Conservation (phyloP, 2,329 filamentous ascomycete species). For the Talaromyces atroroseus region DNA sequence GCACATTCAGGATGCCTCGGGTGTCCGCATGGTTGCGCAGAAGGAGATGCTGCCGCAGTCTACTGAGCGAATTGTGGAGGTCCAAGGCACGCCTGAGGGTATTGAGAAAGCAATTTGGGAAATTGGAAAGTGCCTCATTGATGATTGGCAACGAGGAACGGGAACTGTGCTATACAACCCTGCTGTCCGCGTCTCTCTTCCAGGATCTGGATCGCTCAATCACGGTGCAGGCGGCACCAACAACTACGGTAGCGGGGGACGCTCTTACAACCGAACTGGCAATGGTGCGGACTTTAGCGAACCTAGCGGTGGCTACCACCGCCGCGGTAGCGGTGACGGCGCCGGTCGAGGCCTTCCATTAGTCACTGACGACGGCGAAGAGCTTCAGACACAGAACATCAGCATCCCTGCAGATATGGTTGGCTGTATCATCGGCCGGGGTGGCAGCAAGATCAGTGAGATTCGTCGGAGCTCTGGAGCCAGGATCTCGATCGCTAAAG, state of each 20-base stretch:
- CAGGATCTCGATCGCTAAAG: conserved; percentile 95
- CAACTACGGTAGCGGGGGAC: conserved; percentile 47
- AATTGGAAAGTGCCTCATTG: conserved; percentile 96
- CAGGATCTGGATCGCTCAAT: conserved; percentile 49
- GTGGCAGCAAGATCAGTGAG: conserved; percentile 95
- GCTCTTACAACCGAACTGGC: conserved; percentile 83
- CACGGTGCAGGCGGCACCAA: conserved; percentile 40
- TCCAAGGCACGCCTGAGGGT: conserved; percentile 88
- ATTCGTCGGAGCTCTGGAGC: conserved; percentile 95
- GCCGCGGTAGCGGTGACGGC: conserved; percentile 78
- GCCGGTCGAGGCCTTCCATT: conserved; percentile 75
- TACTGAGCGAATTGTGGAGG: conserved; percentile 94
- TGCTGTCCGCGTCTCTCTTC: conserved; percentile 74
- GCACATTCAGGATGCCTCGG: conserved; percentile 94
- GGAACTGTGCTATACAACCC: conserved; percentile 98
- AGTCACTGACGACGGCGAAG: conserved; percentile 92
- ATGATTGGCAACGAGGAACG: conserved; percentile 95
- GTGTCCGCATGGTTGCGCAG: conserved; percentile 97
- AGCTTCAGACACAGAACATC: conserved; percentile 96
- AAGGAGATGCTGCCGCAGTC: conserved; percentile 99
- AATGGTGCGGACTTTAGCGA: conserved; percentile 98
- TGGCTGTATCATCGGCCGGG: conserved; percentile 95
- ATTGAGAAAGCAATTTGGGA: conserved; percentile 98
- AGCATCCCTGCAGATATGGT: conserved; percentile 99
- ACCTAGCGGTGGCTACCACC: conserved; percentile 63